phyloP scores from a whole-genome alignment of 441 rosid species.

The Adansonia gregorii region DNA sequence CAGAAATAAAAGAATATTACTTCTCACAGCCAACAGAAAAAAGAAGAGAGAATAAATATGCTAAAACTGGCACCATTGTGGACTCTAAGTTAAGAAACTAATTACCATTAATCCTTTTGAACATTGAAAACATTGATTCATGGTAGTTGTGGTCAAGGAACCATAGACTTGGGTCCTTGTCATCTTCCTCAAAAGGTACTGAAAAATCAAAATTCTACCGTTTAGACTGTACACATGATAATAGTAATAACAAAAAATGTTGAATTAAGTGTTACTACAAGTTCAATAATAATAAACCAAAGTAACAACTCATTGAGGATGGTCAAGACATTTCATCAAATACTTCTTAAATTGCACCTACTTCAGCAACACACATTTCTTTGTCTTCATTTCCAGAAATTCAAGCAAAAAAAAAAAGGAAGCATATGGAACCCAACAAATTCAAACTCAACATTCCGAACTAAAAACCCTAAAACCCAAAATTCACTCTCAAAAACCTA shows the following conservation, averaged over 20 bases:
- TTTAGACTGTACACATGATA: neutral
- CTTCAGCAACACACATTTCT: neutral
- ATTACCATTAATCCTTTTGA: conserved; percentile 6
- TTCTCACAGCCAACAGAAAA: too few relatives aligned
- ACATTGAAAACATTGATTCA: neutral
- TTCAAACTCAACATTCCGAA: neutral
- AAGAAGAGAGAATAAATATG: neutral
- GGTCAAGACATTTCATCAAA: neutral
- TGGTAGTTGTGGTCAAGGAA: conserved; percentile 5
- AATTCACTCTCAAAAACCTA: neutral
- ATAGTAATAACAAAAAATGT: neutral
- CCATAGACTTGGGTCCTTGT: neutral
- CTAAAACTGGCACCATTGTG: neutral
- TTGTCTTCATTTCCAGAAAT: neutral
- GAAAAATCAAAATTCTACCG: neutral
- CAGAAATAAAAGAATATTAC: neutral
- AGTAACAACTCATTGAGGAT: neutral
- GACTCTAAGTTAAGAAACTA: neutral
- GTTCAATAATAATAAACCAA: neutral
- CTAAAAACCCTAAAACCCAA: conserved; percentile 1
- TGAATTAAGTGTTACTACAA: neutral
- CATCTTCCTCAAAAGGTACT: conserved; percentile 4
- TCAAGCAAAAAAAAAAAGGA: neutral
- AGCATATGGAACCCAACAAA: neutral
- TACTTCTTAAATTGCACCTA: neutral